A percentile compares a stretch with the other conserved stretches of the same genome.
phyloP scores from a whole-genome alignment of 306 rosid genomes.

The Pyrus betulifolia region DNA sequence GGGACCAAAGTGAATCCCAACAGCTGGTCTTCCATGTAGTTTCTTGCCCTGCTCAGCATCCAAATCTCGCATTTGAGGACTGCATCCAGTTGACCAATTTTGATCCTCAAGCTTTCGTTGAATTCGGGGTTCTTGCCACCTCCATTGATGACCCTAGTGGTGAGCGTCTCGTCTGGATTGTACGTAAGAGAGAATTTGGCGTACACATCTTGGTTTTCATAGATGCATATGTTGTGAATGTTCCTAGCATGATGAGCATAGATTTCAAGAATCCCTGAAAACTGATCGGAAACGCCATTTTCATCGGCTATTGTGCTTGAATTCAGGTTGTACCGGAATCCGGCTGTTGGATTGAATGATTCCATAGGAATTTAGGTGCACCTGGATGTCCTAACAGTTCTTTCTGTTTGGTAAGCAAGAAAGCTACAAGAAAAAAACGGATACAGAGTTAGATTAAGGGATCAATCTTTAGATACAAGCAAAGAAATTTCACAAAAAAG shows the following conservation, averaged over 20 bases:
- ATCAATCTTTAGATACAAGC: slow-evolving; percentile 20
- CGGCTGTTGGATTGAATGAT: slow-evolving; percentile 43
- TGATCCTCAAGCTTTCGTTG: slow-evolving; percentile 66
- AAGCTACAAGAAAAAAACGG: neutral
- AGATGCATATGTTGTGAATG: slow-evolving; percentile 88
- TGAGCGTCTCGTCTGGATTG: slow-evolving; percentile 73
- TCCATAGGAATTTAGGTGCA: slow-evolving; percentile 36
- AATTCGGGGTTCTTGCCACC: slow-evolving; percentile 84
- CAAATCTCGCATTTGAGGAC: slow-evolving; percentile 87
- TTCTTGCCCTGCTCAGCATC: slow-evolving; percentile 87
- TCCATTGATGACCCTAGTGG: slow-evolving; percentile 62
- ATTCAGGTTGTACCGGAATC: slow-evolving; percentile 55
- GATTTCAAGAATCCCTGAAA: slow-evolving; percentile 65
- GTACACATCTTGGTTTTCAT: slow-evolving; percentile 89
- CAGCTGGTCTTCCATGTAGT: slow-evolving; percentile 80
- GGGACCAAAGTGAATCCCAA: slow-evolving; percentile 83
- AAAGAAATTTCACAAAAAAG: slow-evolving; percentile 7
- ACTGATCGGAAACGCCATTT: slow-evolving; percentile 29
- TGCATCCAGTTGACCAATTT: slow-evolving; percentile 61
- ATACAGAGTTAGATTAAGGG: slow-evolving; percentile 7
- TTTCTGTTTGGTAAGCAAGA: slow-evolving; percentile 4
- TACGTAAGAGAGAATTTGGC: slow-evolving; percentile 85
- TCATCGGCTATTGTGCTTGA: slow-evolving; percentile 22
- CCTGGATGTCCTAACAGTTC: neutral
- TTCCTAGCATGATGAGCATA: slow-evolving; percentile 84